Conservation (phyloP, 202 grass and related monocot species). For the Musa balbisiana region DNA sequence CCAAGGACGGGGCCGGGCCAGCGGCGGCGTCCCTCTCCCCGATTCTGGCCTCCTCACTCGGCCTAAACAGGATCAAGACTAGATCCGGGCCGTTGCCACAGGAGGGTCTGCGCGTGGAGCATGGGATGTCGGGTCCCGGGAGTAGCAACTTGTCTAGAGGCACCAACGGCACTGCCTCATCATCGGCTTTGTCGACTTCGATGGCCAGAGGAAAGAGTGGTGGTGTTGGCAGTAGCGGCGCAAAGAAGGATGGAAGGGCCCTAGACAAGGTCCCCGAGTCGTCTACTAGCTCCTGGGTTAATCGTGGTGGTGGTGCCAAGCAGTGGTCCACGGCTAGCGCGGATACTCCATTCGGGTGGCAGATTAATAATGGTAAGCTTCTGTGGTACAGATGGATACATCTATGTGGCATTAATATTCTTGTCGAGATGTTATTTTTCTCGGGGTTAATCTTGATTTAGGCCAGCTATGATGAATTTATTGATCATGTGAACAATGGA, state of each 20-base stretch:
- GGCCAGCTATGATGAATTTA: not conserved
- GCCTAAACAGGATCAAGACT: slow-evolving; percentile 99
- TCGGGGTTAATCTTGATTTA: not conserved
- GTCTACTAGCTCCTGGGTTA: slow-evolving; percentile 16
- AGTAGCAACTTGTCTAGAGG: slow-evolving; percentile 76
- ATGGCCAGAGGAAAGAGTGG: slow-evolving; percentile 1
- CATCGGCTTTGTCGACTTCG: slow-evolving; percentile 19
- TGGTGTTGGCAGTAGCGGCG: not conserved
- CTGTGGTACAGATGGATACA: not conserved
- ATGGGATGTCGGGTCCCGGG: slow-evolving; percentile 47
- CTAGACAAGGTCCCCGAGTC: slow-evolving; percentile 25
- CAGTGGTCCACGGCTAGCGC: slow-evolving; percentile 19
- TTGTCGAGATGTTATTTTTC: not conserved
- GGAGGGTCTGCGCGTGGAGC: slow-evolving; percentile 67
- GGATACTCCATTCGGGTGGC: slow-evolving; percentile 12
- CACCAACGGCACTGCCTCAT: slow-evolving; percentile 12
- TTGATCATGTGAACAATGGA: not conserved
- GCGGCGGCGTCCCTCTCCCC: slow-evolving; percentile 48
- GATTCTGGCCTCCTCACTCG: slow-evolving; percentile 95
- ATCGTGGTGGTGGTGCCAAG: slow-evolving; percentile 34
- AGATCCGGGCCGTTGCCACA: slow-evolving; percentile 98
- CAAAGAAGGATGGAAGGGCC: slow-evolving; percentile 21
- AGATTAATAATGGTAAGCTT: not conserved
- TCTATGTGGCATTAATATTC: not conserved
- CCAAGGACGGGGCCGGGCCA: slow-evolving; percentile 14